Percentiles rank a stretch among this genome's conserved stretches.
Conservation (phyloP, 441 rosid species). For the Isatis lusitanica region DNA sequence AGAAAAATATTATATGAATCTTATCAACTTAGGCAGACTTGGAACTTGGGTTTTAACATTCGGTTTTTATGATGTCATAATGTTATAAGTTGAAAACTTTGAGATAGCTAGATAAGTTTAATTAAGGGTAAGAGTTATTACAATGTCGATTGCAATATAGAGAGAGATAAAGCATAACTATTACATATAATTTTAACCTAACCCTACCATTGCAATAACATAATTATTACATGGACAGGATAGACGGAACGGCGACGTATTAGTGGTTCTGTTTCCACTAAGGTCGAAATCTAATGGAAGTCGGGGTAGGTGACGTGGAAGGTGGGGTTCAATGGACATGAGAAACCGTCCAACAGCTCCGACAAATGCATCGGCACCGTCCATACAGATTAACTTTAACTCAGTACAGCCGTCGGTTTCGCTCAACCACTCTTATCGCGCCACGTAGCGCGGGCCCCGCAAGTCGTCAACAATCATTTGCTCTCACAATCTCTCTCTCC, state of each 20-base stretch:
- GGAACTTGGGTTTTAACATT: neutral
- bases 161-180: neutral
- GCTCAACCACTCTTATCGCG: slow-evolving; percentile 40
- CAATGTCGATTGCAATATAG: neutral
- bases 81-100: neutral
- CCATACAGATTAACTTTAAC: slow-evolving; percentile 41
- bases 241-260: slow-evolving; percentile 15
- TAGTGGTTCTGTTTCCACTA: slow-evolving; percentile 15
- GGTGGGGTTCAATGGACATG: slow-evolving; percentile 27
- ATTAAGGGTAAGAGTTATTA: neutral
- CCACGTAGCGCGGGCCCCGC: slow-evolving; percentile 42
- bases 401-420: slow-evolving; percentile 31
- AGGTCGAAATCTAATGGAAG: neutral
- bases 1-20: neutral
- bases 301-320: slow-evolving; percentile 27
- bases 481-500: neutral
- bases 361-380: slow-evolving; percentile 43
- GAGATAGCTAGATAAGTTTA: neutral
- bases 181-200: neutral
- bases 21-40: slow-evolving; percentile 16
- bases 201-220: slow-evolving; percentile 23
- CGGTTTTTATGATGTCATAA: neutral
- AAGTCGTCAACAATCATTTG: slow-evolving; percentile 19
- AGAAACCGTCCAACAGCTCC: slow-evolving; percentile 33
- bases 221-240: slow-evolving; percentile 5